Evolutionary conservation across 305 asterid genomes (phyloP).

Genomic region (Plantago coronopus): DNA sequence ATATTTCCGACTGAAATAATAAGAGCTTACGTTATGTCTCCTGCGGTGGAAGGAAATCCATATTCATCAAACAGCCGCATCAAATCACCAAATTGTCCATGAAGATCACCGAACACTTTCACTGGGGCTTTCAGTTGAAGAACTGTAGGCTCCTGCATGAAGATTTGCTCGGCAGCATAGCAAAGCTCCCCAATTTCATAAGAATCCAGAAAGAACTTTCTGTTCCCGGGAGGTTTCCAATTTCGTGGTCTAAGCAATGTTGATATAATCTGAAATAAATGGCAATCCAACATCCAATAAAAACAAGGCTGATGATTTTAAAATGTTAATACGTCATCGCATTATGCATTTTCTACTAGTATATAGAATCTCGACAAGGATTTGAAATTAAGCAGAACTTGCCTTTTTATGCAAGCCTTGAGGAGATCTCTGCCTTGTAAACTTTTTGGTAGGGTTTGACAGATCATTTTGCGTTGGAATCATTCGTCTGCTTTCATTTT

Average conservation of each 20-base stretch:
- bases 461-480: constrained; percentile 66
- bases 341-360: not conserved
- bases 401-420: constrained; percentile 99
- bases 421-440: constrained; percentile 84
- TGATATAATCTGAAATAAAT: constrained; percentile 70
- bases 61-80: constrained; percentile 99
- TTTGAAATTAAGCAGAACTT: constrained; percentile 26
- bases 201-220: constrained; percentile 94
- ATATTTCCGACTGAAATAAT: constrained; percentile 11
- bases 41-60: constrained; percentile 99
- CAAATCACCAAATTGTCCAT: constrained; percentile 97
- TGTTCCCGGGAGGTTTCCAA: constrained; percentile 90
- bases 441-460: constrained; percentile 76
- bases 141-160: constrained; percentile 94
- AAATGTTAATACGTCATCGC: constrained; percentile 1
- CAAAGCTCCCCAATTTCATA: constrained; percentile 99
- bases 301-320: constrained; percentile 13
- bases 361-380: constrained; percentile 5
- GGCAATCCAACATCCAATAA: constrained; percentile 22
- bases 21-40: constrained; percentile 86
- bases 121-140: constrained; percentile 98
- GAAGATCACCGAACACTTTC: constrained; percentile 98
- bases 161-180: constrained; percentile 97
- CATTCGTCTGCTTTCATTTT: constrained; percentile 97
- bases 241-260: constrained; percentile 88